Evolutionary conservation across 257 asterid genomes (phyloP).

Genomic region (Penstemon barbatus): DNA sequence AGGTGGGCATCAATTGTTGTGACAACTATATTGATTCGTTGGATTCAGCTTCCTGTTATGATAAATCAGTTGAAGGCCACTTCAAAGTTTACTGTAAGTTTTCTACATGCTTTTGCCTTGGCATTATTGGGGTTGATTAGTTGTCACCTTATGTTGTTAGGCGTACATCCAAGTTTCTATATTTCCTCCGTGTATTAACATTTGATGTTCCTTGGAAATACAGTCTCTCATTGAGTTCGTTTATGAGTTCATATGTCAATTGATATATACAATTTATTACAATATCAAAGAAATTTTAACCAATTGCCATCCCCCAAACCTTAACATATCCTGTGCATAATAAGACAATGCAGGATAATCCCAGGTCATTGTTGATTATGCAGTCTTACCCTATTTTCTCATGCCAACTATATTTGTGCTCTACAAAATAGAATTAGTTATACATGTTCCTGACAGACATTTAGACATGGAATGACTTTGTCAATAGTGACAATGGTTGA

Average conservation of each 20-base stretch:
- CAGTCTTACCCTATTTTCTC: too few species aligned
- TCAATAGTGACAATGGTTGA: too few species aligned
- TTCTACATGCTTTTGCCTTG: slow-evolving; percentile 3
- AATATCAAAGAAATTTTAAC: neutral
- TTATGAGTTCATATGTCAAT: neutral
- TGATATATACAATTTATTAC: slow-evolving; percentile 3
- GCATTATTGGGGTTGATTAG: slow-evolving; percentile 16
- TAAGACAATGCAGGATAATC: neutral
- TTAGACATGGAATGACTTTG: too few species aligned
- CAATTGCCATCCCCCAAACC: slow-evolving; percentile 2
- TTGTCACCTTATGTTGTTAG: neutral
- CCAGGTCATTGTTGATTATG: too few species aligned
- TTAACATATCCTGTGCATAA: neutral
- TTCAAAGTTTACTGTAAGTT: slow-evolving; percentile 71
- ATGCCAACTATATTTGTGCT: too few species aligned
- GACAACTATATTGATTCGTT: slow-evolving; percentile 69
- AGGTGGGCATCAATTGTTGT: slow-evolving; percentile 86
- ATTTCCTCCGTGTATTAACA: neutral
- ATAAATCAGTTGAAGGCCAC: slow-evolving; percentile 77
- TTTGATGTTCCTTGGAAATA: slow-evolving; percentile 9
- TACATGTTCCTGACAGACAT: too few species aligned
- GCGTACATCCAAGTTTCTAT: neutral
- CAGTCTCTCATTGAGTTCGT: neutral
- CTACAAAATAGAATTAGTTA: too few species aligned
- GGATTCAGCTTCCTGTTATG: slow-evolving; percentile 60